A percentile compares a stretch with the other conserved stretches of the same genome.
Evolutionary conservation across 768 basidiomycete species (phyloP).

Genomic region (Pleurotus salmoneostramineus): DNA sequence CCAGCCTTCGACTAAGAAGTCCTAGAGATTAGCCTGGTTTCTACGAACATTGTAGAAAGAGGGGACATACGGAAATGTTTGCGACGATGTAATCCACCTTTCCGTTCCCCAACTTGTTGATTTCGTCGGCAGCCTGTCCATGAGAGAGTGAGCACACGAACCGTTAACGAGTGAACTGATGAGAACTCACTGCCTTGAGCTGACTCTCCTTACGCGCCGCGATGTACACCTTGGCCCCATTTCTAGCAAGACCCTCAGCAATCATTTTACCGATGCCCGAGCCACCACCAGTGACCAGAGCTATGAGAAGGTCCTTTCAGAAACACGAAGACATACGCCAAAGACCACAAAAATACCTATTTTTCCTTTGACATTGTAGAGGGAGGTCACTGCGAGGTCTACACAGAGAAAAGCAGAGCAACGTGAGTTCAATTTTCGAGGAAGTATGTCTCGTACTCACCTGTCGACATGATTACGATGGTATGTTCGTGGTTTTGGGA

Average conservation of each 20-base stretch:
- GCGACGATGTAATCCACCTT: slow-evolving; percentile 72
- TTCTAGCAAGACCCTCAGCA: slow-evolving; percentile 75
- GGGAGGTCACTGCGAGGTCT: slow-evolving; percentile 50
- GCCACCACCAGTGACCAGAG: slow-evolving; percentile 80
- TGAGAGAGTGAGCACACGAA: neutral
- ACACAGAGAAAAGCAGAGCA: neutral
- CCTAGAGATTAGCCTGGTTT: neutral
- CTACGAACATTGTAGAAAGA: neutral
- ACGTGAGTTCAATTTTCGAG: neutral
- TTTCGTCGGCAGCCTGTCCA: slow-evolving; percentile 45
- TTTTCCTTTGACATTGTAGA: slow-evolving; percentile 69
- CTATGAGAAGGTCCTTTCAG: slow-evolving; percentile 24
- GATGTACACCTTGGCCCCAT: slow-evolving; percentile 88
- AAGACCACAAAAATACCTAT: slow-evolving; percentile 41
- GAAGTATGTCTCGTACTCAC: neutral
- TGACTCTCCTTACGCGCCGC: slow-evolving; percentile 80
- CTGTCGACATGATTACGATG: neutral
- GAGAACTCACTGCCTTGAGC: slow-evolving; percentile 59
- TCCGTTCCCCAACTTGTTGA: slow-evolving; percentile 59
- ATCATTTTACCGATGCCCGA: slow-evolving; percentile 86
- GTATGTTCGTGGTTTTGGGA: neutral
- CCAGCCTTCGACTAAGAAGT: slow-evolving; percentile 64
- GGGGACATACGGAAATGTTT: slow-evolving; percentile 63
- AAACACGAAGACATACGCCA: slow-evolving; percentile 1
- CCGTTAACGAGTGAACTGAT: neutral